A percentile compares a stretch with the other conserved stretches of the same genome.
Conservation (phyloP, 139 green algal species). For the Picochlorum sp. region DNA sequence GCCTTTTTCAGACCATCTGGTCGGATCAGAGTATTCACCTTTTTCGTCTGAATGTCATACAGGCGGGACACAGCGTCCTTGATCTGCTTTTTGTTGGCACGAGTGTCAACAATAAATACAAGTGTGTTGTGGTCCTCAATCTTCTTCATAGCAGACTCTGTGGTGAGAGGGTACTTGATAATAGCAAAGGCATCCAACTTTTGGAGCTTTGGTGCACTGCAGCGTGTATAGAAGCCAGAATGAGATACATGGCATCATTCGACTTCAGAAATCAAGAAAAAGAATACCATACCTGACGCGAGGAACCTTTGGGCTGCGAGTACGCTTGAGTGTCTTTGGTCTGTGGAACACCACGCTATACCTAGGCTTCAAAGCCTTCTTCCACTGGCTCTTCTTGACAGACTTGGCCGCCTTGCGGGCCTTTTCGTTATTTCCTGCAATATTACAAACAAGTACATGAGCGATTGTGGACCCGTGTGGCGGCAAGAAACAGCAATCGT, state of each 20-base stretch:
- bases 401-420: slow-evolving; percentile 77
- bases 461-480: too few species aligned
- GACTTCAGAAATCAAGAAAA: neutral
- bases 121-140: slow-evolving; percentile 99
- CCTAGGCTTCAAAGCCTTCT: slow-evolving; percentile 70
- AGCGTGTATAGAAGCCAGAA: neutral
- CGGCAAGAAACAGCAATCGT: too few species aligned
- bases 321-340: slow-evolving; percentile 84
- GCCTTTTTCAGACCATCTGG: slow-evolving; percentile 98
- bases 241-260: too few species aligned
- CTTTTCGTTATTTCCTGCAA: slow-evolving; percentile 40
- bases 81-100: slow-evolving; percentile 87
- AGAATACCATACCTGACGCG: slow-evolving; percentile 46
- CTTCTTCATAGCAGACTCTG: slow-evolving; percentile 99
- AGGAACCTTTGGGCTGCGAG: slow-evolving; percentile 76
- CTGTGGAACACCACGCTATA: slow-evolving; percentile 80
- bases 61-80: slow-evolving; percentile 83
- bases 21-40: slow-evolving; percentile 98
- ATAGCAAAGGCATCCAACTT: slow-evolving; percentile 80
- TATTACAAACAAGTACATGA: too few species aligned
- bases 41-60: slow-evolving; percentile 97
- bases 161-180: slow-evolving; percentile 96
- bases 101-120: slow-evolving; percentile 90
- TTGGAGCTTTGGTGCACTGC: slow-evolving; percentile 54
- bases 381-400: slow-evolving; percentile 81